Evolutionary conservation across 176 grass and related monocot genomes (phyloP), one percentile per base, ranked within the genome.

Genomic region (Typha latifolia): DNA sequence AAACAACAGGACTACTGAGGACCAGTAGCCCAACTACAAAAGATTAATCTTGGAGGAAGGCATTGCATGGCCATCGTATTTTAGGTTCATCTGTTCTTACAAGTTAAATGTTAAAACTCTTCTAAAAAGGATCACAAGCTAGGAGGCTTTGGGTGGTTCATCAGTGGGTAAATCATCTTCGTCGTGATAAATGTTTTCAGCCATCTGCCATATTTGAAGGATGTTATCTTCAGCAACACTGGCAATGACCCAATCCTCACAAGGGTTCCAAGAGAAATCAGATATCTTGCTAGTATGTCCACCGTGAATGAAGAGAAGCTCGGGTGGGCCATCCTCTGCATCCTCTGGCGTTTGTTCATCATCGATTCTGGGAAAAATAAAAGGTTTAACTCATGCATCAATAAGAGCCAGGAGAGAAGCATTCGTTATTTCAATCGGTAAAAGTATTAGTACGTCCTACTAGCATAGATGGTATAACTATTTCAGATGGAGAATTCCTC

Each of bases 161-260:
- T 99, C 89, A 1, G 53, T 80, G 4, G 77, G 88, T 49, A 93
- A 64, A 70, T 93, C 94, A 76, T 99, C 94, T 31, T 99, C 94
- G 7, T 99, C 94, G 50, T 93, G 86, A 73, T 93, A 99, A 55
- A 99, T 99, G 73, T 93, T 99, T 81, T 99, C 94, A 0, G 94
- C 89, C 94, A 99, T 99, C 68, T 99, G 94, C 94, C 94, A 99
- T 77, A 99, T 99, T 79, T 99, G 94, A 72, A 99, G 81, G 69
- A 99, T 99, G 81, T 99, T 99, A 66, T 99, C 94, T 75, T 99
- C 89, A 2, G 89, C 94, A 1, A 99, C 94, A 11, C 94, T 93
- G 27, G 89, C 82, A 49, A 99, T 32, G 53, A 99, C 84, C 94
- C 94, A 99, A 49, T 99, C 94, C 81, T 99, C 94, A 0, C 94